These are phyloP conservation scores for Fallopia convolvulus DNA, from an alignment of 148 eudicot species.

Conservation along the genomic window DNA sequence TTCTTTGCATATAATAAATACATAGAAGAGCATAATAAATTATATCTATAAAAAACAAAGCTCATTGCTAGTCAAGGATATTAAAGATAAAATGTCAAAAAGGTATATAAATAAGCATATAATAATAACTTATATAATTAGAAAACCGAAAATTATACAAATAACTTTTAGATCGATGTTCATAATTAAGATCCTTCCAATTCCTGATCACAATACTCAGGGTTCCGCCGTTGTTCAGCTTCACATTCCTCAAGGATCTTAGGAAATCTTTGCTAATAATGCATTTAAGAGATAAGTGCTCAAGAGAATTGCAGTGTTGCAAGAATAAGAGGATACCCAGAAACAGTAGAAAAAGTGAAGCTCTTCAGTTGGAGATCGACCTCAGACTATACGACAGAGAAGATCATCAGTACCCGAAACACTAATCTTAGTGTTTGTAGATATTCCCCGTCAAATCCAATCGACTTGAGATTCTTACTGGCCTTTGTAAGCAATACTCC, in stretches of 20 bases:
- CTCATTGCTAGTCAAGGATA: no score
- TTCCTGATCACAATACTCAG: background rate
- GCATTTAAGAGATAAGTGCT: conserved; percentile 25
- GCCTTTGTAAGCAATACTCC: conserved; percentile 29
- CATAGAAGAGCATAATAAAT: no score
- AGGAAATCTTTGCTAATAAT: conserved; percentile 20
- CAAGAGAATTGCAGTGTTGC: conserved; percentile 23
- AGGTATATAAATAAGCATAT: no score
- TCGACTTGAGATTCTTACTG: conserved; percentile 25
- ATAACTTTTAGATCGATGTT: no score
- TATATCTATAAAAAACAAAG: no score
- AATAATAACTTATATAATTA: no score
- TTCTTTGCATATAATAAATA: no score
- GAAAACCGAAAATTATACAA: no score
- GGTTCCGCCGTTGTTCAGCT: conserved; percentile 27
- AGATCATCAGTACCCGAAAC: conserved; percentile 21
- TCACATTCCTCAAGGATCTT: conserved; percentile 18
- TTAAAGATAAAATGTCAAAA: no score
- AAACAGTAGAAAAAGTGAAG: conserved; percentile 24
- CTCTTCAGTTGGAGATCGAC: conserved; percentile 43
- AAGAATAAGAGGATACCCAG: conserved; percentile 35
- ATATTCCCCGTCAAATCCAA: conserved; percentile 21
- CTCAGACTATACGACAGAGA: conserved; percentile 30
- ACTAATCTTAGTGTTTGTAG: conserved; percentile 14
- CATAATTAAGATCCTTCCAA: no score